Evolutionary conservation across 2,329 filamentous ascomycete species (phyloP), one percentile per base, ranked within the genome.

Genomic region (Fusarium chuoi): DNA sequence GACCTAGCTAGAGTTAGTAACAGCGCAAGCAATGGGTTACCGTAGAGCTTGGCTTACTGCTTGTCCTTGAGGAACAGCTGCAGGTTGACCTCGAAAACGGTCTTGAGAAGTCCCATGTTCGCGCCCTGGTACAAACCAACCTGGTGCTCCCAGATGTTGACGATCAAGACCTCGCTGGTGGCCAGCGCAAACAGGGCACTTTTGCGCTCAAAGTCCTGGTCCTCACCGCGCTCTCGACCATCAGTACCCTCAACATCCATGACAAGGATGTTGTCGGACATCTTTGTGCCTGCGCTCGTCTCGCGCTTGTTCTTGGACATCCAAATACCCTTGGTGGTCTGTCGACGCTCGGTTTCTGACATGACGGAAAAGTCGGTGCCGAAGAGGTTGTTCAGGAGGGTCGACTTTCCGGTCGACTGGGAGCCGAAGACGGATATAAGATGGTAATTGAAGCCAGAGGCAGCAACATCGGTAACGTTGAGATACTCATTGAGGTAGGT

Each of bases 201-300:
- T 87, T 99, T 99, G 80, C 96, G 90, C 88, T 99, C 96, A 83
- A 99, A 99, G 82, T 99, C 96, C 83, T 99, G 96, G 81, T 99
- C 96, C 83, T 99, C 96, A 74, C 96, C 96, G 75, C 96, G 90
- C 85, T 99, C 96, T 76, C 96, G 91, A 59, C 96, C 96, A 82
- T 99, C 96, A 17, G 96, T 98, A 76, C 96, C 96, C 84, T 99
- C 96, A 48, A 99, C 96, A 81, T 99, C 96, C 96, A 99, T 99
- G 77, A 99, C 96, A 72, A 99, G 87, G 78, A 99, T 98, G 83
- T 99, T 99, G 79, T 98, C 94, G 62, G 96, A 95, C 95, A 98
- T 98, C 74, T 86, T 87, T 74, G 82, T 82, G 57, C 85, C 84
- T 55, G 82, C 84, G 63, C 84, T 86, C 65, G 85, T 82, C 74